A percentile compares a stretch with the other conserved stretches of the same genome.
These are phyloP conservation scores for Rhytidiadelphus loreus DNA, from an alignment of 225 moss, liverwort and hornwort genomes.

Conservation along the genomic window DNA sequence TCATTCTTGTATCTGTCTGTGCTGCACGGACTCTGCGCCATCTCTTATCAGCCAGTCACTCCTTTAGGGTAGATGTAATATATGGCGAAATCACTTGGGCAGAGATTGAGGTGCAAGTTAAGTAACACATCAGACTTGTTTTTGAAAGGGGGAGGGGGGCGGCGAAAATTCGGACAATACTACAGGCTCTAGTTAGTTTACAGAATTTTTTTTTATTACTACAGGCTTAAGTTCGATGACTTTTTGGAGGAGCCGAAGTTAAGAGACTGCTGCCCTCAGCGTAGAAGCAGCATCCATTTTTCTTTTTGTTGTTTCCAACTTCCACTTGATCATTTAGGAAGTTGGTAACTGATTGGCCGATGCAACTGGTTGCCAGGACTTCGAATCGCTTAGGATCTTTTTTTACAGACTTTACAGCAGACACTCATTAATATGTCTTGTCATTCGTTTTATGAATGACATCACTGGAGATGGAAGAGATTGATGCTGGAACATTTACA, in stretches of 20 bases:
- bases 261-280: too few species aligned
- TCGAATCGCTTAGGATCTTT: not conserved
- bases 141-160: not conserved
- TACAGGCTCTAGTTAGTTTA: not conserved
- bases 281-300: not conserved
- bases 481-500: not conserved
- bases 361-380: not conserved
- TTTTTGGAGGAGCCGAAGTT: not conserved
- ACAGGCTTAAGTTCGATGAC: not conserved
- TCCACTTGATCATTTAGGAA: not conserved
- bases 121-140: not conserved
- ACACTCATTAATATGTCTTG: constrained; percentile 1
- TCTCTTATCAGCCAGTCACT: not conserved
- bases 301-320: not conserved
- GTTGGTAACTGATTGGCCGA: not conserved
- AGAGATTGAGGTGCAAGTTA: not conserved
- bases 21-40: not conserved
- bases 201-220: not conserved
- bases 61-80: constrained; percentile 21
- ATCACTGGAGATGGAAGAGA: not conserved
- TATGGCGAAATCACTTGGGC: constrained; percentile 1
- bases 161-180: not conserved
- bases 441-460: not conserved
- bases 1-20: constrained; percentile 14
- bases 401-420: not conserved